Evolutionary conservation across 148 eudicot species (phyloP).

Genomic region (Amaranthus palmeri): DNA sequence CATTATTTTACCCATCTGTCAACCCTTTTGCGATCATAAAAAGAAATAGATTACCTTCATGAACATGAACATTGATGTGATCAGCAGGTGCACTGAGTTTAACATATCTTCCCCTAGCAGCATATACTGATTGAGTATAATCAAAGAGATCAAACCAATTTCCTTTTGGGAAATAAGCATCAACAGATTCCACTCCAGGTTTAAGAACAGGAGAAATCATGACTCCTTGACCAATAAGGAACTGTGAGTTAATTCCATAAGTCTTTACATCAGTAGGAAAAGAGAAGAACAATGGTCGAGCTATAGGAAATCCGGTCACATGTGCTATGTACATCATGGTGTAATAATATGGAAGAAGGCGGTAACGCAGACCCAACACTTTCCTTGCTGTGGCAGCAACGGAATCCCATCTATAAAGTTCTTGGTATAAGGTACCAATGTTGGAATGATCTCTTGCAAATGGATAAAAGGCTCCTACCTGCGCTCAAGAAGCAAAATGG

Average conservation of each 20-base stretch:
- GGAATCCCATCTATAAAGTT: slow-evolving; percentile 74
- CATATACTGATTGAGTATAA: slow-evolving; percentile 42
- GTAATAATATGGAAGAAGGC: slow-evolving; percentile 70
- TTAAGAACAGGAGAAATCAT: slow-evolving; percentile 71
- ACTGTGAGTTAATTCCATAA: slow-evolving; percentile 59
- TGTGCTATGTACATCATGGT: slow-evolving; percentile 66
- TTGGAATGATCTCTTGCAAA: slow-evolving; percentile 75
- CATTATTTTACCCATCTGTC: too few relatives aligned
- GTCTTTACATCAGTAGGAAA: slow-evolving; percentile 54
- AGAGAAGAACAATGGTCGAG: slow-evolving; percentile 79
- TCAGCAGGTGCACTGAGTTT: slow-evolving; percentile 59
- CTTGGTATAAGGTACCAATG: slow-evolving; percentile 38
- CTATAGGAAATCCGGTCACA: slow-evolving; percentile 52
- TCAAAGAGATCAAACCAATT: slow-evolving; percentile 77
- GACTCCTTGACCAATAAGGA: slow-evolving; percentile 68
- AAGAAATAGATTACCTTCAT: slow-evolving; percentile 41
- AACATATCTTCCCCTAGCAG: slow-evolving; percentile 29
- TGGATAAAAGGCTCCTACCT: slow-evolving; percentile 92
- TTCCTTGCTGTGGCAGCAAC: slow-evolving; percentile 69
- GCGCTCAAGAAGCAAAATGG: slow-evolving; percentile 10
- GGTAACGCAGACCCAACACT: slow-evolving; percentile 72
- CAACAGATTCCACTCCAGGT: slow-evolving; percentile 39
- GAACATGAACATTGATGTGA: slow-evolving; percentile 62
- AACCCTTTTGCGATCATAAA: too few relatives aligned
- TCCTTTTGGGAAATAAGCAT: slow-evolving; percentile 71